phyloP scores from a whole-genome alignment of 768 basidiomycete genomes.

The Pilatotrama ljubarskyi region DNA sequence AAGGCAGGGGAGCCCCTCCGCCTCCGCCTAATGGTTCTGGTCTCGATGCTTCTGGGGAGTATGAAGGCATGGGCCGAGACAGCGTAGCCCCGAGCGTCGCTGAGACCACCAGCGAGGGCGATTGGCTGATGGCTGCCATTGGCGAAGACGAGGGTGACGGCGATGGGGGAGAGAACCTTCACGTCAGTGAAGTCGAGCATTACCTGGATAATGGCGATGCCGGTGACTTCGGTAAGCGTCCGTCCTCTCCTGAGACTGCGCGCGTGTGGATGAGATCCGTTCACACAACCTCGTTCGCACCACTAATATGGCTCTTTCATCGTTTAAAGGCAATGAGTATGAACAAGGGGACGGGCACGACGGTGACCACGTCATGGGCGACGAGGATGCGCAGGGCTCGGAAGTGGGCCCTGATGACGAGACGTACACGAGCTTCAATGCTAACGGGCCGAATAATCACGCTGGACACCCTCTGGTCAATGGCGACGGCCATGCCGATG shows the following conservation, averaged over 20 bases:
- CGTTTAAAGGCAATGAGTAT: constrained; percentile 52
- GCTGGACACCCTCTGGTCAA: constrained; percentile 16
- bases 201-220: constrained; percentile 28
- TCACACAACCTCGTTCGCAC: constrained; percentile 46
- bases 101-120: constrained; percentile 67
- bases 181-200: constrained; percentile 24
- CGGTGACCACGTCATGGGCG: constrained; percentile 23
- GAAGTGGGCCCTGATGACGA: constrained; percentile 24
- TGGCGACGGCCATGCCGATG: constrained; percentile 16
- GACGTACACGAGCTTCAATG: constrained; percentile 14
- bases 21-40: constrained; percentile 51
- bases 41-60: constrained; percentile 48
- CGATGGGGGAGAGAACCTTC: constrained; percentile 22
- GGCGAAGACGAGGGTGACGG: constrained; percentile 44
- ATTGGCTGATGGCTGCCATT: constrained; percentile 91
- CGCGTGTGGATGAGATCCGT: constrained; percentile 32
- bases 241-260: constrained; percentile 24
- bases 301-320: constrained; percentile 57
- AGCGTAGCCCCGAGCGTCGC: constrained; percentile 71
- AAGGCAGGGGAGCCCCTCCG: constrained; percentile 65
- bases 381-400: constrained; percentile 25
- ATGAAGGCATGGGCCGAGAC: constrained; percentile 44
- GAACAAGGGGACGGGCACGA: constrained; percentile 31
- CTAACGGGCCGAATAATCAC: constrained; percentile 13
- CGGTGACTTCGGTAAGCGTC: constrained; percentile 37